These are phyloP conservation scores for Candida nitratophila DNA, from an alignment of 805 yeast genomes.

Conservation along the genomic window DNA sequence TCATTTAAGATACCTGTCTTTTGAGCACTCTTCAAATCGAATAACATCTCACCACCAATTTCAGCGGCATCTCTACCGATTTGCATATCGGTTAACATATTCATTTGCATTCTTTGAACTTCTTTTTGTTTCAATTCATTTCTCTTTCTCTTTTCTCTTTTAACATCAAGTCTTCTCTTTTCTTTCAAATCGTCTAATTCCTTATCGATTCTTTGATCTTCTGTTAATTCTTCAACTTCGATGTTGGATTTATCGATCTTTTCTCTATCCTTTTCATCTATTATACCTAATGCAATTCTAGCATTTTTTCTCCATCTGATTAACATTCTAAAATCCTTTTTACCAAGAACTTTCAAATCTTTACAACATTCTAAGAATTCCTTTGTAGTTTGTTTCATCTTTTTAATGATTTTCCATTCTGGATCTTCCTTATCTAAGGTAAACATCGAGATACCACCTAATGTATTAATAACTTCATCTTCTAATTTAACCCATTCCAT, in stretches of 20 bases:
- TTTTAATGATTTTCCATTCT: constrained; percentile 66
- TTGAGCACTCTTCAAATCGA: constrained; percentile 79
- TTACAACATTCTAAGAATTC: constrained; percentile 80
- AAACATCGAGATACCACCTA: constrained; percentile 69
- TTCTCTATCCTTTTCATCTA: constrained; percentile 44
- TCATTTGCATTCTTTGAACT: constrained; percentile 87
- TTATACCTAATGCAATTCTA: constrained; percentile 66
- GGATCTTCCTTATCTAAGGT: constrained; percentile 54
- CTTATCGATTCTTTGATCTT: constrained; percentile 83
- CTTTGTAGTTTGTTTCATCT: constrained; percentile 67
- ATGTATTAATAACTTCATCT: constrained; percentile 75
- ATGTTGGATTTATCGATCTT: constrained; percentile 29
- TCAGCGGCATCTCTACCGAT: constrained; percentile 90
- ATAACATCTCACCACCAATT: constrained; percentile 70
- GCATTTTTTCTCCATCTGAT: constrained; percentile 87
- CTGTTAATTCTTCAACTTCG: constrained; percentile 68
- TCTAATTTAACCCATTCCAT: constrained; percentile 69
- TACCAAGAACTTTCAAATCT: constrained; percentile 91
- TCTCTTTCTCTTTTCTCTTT: constrained; percentile 74
- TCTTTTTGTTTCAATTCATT: constrained; percentile 87
- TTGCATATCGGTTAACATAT: constrained; percentile 88
- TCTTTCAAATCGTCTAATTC: constrained; percentile 72
- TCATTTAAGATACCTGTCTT: constrained; percentile 76
- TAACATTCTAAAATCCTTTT: constrained; percentile 81
- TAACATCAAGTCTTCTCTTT: constrained; percentile 58